Evolutionary conservation across 2,329 filamentous ascomycete species (phyloP), one percentile per base, ranked within the genome.

Genomic region (Thermothelomyces thermophilus): DNA sequence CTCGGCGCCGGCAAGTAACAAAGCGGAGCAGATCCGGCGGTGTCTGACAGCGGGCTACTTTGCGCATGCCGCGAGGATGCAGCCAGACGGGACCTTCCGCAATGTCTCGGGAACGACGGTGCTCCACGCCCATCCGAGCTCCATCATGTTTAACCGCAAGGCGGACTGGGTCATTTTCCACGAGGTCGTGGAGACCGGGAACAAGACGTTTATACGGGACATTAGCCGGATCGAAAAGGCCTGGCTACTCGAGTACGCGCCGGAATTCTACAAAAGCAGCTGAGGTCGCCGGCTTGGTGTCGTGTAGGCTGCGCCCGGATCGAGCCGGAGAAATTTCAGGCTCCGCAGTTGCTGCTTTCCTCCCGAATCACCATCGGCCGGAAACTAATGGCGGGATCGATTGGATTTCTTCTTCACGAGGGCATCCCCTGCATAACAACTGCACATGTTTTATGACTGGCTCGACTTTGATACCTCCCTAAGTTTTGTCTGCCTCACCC

Each of bases 141-240:
- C 87, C 34, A 70, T 97, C 58, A 89, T 97, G 82, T 97, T 97
- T 73, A 95, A 95, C 67, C 83, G 90, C 50, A 96, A 94, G 71
- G 89, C 89, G 10, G 90, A 96, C 56, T 97, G 91, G 90, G 90
- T 97, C 9, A 79, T 98, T 30, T 98, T 96, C 63, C 86, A 94
- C 61, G 91, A 96, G 69, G 82, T 95, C 33, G 81, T 95, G 75
- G 88, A 97, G 70, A 94, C 87, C 4, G 82, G 85, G 9, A 81
- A 80, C 56, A 97, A 97, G 74, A 90, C 80, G 0, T 97, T 85
- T 64, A 94, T 98, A 60, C 77, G 89, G 48, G 91, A 97, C 67
- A 73, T 97, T 52, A 93, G 84, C n/a, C 93, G 88, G 71, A 87
- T 97, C 60, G 87, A 96, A 65, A 95, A 89, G 74, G 74, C 72